These are phyloP conservation scores for Cinchona pubescens DNA, from an alignment of 257 asterid genomes.

Conservation along the genomic window DNA sequence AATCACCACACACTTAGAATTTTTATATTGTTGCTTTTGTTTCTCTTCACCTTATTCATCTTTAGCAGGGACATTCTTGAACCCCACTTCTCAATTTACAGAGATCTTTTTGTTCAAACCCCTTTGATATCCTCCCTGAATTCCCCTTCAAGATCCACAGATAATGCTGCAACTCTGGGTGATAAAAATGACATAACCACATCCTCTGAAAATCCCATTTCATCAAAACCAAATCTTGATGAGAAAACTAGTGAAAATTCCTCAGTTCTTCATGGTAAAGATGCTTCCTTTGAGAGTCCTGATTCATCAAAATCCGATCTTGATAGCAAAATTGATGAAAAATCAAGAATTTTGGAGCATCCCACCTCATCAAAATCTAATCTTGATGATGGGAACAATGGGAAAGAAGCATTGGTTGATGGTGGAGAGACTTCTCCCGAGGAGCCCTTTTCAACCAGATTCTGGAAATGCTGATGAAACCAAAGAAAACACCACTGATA, in stretches of 20 bases:
- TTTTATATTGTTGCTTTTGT: constrained; percentile 33
- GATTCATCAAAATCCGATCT: constrained; percentile 27
- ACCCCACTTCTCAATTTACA: constrained; percentile 36
- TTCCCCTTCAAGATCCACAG: constrained; percentile 37
- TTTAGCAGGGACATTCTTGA: constrained; percentile 44
- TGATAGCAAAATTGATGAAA: constrained; percentile 21
- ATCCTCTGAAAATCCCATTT: not conserved
- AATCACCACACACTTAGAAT: constrained; percentile 34
- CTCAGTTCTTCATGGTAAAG: not conserved
- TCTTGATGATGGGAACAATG: not conserved
- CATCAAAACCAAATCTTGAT: constrained; percentile 14
- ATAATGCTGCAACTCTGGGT: not conserved
- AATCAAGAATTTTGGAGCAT: not conserved
- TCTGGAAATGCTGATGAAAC: constrained; percentile 7
- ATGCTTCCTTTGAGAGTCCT: constrained; percentile 8
- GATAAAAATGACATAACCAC: not conserved
- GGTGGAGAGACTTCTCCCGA: constrained; percentile 12
- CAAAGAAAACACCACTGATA: constrained; percentile 18
- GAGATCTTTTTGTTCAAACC: constrained; percentile 31
- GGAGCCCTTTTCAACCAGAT: constrained; percentile 23
- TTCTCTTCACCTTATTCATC: constrained; percentile 44
- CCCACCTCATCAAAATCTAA: not conserved
- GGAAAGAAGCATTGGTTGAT: not conserved
- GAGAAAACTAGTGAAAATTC: constrained; percentile 2
- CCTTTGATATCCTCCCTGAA: constrained; percentile 14